Evolutionary conservation across 2,329 filamentous ascomycete species (phyloP).

Genomic region (Ophioceras dolichostomum): DNA sequence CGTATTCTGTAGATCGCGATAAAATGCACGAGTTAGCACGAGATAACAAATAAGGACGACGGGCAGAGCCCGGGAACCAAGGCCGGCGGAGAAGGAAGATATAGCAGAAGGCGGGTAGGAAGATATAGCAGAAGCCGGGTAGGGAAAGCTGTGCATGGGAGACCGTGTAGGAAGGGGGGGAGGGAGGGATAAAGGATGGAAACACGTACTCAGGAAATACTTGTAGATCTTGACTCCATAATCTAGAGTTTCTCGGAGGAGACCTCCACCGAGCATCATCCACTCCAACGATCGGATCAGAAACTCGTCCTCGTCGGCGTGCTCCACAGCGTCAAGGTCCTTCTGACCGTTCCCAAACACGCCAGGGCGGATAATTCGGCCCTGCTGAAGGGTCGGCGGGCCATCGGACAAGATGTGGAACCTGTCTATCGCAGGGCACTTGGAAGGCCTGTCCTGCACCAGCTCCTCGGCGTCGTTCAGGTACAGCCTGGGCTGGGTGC

Average conservation of each 20-base stretch:
- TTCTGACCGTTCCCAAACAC: conserved; percentile 57
- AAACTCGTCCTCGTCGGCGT: conserved; percentile 51
- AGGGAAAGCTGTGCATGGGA: no score
- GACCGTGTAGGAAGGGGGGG: not conserved
- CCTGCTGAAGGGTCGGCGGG: conserved; percentile 40
- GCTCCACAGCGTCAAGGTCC: conserved; percentile 40
- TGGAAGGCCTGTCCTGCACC: not conserved
- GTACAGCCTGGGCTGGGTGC: conserved; percentile 47
- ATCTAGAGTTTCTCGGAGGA: conserved; percentile 19
- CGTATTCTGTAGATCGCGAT: conserved; percentile 32
- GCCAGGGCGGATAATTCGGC: conserved; percentile 54
- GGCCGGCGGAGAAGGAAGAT: no score
- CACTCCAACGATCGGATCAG: conserved; percentile 76
- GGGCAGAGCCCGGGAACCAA: no score
- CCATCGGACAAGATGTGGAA: conserved; percentile 39
- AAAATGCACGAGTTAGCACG: no score
- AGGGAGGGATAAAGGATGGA: no score
- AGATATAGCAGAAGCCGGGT: no score
- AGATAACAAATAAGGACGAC: no score
- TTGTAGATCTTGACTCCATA: conserved; percentile 62
- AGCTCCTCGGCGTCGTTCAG: conserved; percentile 30
- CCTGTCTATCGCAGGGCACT: conserved; percentile 23
- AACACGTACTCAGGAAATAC: conserved; percentile 72
- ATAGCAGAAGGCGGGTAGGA: no score
- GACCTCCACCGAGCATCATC: conserved; percentile 59